These are phyloP conservation scores for Trebouxia sp. DNA, from an alignment of 139 green algal genomes.

Conservation along the genomic window DNA sequence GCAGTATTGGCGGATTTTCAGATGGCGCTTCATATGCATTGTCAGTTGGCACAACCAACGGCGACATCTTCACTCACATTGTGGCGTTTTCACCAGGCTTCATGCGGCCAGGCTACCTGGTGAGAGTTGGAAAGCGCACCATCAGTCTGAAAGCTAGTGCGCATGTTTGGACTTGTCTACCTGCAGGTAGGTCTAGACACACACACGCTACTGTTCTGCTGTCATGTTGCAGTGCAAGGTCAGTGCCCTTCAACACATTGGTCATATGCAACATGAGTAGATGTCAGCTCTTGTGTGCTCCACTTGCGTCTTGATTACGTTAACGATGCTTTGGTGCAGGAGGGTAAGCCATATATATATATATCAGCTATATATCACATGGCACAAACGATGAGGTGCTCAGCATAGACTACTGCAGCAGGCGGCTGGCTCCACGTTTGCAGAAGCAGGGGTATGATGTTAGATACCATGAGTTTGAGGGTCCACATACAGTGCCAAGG, in stretches of 20 bases:
- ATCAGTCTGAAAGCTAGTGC: not conserved
- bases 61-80: constrained; percentile 54
- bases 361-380: constrained; percentile 38
- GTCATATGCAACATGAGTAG: too few species aligned
- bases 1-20: constrained; percentile 33
- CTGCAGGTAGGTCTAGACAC: not conserved
- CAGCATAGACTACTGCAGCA: constrained; percentile 33
- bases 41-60: constrained; percentile 44
- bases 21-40: constrained; percentile 58
- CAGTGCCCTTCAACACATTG: too few species aligned
- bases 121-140: not conserved
- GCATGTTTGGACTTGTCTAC: not conserved
- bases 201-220: not conserved
- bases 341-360: constrained; percentile 34
- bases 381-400: constrained; percentile 36
- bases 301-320: too few species aligned
- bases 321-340: not conserved
- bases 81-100: constrained; percentile 50
- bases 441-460: constrained; percentile 16
- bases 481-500: not conserved
- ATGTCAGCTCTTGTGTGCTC: not conserved
- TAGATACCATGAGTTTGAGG: constrained; percentile 24
- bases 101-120: constrained; percentile 37
- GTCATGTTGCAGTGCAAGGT: too few species aligned
- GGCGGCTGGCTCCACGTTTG: constrained; percentile 29